Evolutionary conservation across 805 yeast species (phyloP).

Genomic region (Saturnispora galanensis): DNA sequence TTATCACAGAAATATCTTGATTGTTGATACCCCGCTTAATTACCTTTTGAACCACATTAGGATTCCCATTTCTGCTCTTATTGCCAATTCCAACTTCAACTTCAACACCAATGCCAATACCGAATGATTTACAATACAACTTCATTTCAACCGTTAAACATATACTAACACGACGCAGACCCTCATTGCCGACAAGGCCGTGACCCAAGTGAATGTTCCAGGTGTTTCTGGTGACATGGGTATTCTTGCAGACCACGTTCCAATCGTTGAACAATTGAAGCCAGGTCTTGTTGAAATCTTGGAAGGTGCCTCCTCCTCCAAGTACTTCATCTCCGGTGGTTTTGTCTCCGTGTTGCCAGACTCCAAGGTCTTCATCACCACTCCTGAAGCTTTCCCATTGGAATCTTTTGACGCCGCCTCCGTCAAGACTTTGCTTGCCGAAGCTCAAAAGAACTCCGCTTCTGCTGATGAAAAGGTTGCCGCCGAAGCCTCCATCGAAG

Average conservation of each 20-base stretch:
- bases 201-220: conserved; percentile 84
- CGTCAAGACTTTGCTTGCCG: conserved; percentile 72
- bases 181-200: conserved; percentile 25
- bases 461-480: conserved; percentile 82
- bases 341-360: conserved; percentile 95
- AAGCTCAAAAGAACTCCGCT: conserved; percentile 84
- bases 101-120: no score
- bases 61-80: no score
- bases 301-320: conserved; percentile 62
- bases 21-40: no score
- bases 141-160: no score
- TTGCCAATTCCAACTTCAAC: no score
- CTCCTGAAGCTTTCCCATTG: conserved; percentile 91
- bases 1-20: not conserved
- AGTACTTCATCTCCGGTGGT: conserved; percentile 91
- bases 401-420: conserved; percentile 76
- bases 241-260: conserved; percentile 95
- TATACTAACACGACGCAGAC: conserved; percentile 16
- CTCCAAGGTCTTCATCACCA: conserved; percentile 79
- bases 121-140: no score
- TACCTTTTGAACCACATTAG: no score
- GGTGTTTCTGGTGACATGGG: conserved; percentile 94
- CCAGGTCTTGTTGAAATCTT: conserved; percentile 94
- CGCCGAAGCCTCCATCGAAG: conserved; percentile 90
- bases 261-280: conserved; percentile 88